Evolutionary conservation across 768 basidiomycete genomes (phyloP).

Genomic region (Pisolithus tinctorius): DNA sequence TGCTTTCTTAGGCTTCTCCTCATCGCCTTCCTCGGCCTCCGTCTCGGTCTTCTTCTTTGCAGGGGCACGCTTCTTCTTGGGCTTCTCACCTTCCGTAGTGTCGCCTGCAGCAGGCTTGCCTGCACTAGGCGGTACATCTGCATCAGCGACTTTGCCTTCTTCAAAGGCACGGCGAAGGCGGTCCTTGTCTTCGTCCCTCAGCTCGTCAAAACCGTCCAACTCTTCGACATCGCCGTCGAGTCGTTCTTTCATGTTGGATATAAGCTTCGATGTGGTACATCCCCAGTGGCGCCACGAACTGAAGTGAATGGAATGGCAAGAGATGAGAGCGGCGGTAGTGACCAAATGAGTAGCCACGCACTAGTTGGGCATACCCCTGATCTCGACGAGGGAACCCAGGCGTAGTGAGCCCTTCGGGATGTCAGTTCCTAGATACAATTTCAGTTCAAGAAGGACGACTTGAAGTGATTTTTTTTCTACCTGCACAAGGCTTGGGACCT

Average conservation of each 20-base stretch:
- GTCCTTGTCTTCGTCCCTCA: constrained; percentile 61
- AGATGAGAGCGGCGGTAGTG: not conserved
- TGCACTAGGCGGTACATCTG: constrained; percentile 74
- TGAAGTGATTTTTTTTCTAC: constrained; percentile 30
- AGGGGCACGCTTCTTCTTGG: constrained; percentile 42
- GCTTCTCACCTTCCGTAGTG: constrained; percentile 45
- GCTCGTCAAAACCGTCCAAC: constrained; percentile 80
- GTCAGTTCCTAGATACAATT: constrained; percentile 44
- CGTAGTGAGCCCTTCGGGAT: constrained; percentile 71
- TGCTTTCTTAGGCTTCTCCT: constrained; percentile 26
- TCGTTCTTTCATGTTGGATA: constrained; percentile 62
- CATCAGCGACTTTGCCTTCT: constrained; percentile 71
- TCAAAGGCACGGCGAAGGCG: constrained; percentile 70
- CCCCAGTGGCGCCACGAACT: constrained; percentile 92
- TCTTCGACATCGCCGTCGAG: constrained; percentile 54
- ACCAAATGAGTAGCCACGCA: constrained; percentile 26
- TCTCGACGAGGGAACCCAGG: constrained; percentile 67
- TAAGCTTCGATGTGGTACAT: constrained; percentile 63
- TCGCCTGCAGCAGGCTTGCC: constrained; percentile 48
- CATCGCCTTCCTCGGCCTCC: constrained; percentile 28
- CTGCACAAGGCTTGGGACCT: constrained; percentile 76
- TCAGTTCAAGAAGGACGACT: constrained; percentile 1
- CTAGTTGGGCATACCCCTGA: constrained; percentile 66
- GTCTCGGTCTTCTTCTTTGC: constrained; percentile 30
- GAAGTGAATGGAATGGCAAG: not conserved